Evolutionary conservation across 2,329 filamentous ascomycete species (phyloP), one percentile per base, ranked within the genome.

Genomic region (Tolypocladium amazonense): DNA sequence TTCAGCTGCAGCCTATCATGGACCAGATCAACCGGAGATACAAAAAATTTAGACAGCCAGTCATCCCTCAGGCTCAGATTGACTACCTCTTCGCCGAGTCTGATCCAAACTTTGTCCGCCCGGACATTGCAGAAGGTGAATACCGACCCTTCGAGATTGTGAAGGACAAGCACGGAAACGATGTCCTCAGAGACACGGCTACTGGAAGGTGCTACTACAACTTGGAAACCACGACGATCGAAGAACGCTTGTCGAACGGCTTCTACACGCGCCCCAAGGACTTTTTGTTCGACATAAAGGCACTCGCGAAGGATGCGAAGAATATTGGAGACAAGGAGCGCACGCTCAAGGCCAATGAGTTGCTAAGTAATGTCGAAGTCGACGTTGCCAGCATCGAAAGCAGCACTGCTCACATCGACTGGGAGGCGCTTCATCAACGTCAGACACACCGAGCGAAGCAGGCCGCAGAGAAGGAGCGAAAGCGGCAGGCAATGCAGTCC

Each of bases 171-270:
- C 84, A 94, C 64, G 92, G 89, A 11, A 85, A 88, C 14, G 80
- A 85, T 47, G 92, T 92, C 20, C 77, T 99, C 53, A 79, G 85
- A 45, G 89, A 97, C 64, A 86, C 84, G 6, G 81, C 82, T 2
- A 90, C 86, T 1, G 86, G 86, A 60, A 96, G 94, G 72, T 94
- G 92, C 72, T 97, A 88, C 72, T 97, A 97, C 78, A 99, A 99
- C 66, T 79, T 99, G 54, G 92, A 97, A 69, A 89, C 93, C 14
- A 88, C 88, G 4, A 93, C 89, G 1, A 97, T 99, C 58, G 94
- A 99, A 76, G 92, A 96, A 71, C 87, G 94, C n/a, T 79, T 99
- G 39, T 95, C 92, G 5, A 97, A 99, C 71, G 94, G 94, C 6
- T 99, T 91, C 74, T 99, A 99, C 74, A 90, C 92, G 66, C 86